phyloP scores from a whole-genome alignment of 768 basidiomycete species.

The Boletus rufocinnamomeus region DNA sequence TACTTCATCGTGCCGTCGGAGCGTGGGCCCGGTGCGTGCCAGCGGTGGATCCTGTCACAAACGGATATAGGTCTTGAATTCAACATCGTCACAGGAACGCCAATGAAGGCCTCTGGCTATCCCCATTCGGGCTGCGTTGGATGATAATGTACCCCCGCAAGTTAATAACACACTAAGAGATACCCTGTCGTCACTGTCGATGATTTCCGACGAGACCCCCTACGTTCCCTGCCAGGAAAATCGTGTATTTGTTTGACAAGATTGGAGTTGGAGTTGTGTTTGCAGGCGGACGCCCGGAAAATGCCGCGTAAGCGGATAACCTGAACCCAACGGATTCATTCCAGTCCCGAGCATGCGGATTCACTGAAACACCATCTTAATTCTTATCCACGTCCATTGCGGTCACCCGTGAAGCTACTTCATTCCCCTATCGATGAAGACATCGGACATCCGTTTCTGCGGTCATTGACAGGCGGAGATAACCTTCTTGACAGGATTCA shows the following conservation, averaged over 20 bases:
- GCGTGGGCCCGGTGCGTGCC: no score
- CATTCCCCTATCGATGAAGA: constrained; percentile 4
- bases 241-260: background rate
- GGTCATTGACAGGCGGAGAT: constrained; percentile 1
- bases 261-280: background rate
- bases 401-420: constrained; percentile 3
- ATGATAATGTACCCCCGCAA: background rate
- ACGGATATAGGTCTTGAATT: background rate
- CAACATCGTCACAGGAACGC: background rate
- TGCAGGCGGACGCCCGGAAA: constrained; percentile 7
- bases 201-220: background rate
- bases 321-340: background rate
- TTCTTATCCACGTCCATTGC: constrained; percentile 16
- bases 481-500: constrained; percentile 7
- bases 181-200: background rate
- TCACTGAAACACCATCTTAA: no score
- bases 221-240: background rate
- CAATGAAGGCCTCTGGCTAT: background rate
- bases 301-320: constrained; percentile 15
- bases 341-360: constrained; percentile 8
- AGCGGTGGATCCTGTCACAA: background rate
- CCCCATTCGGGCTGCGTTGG: background rate
- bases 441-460: background rate
- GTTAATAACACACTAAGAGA: background rate
- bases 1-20: background rate